Evolutionary conservation across 371 early-diverging fungal genomes (phyloP).

Genomic region (Mortierella sp.): DNA sequence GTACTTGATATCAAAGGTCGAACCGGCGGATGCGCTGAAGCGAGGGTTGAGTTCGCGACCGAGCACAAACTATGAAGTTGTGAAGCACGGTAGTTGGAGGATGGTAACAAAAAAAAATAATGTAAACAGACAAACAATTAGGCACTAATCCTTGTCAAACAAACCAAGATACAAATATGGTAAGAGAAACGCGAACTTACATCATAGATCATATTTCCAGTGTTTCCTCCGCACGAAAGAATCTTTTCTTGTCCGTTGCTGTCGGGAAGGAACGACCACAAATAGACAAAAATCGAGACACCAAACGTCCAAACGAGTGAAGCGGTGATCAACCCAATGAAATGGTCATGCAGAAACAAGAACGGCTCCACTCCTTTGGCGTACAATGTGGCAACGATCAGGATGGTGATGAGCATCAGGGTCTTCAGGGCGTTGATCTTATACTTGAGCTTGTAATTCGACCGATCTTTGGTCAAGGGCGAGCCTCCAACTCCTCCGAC

Average conservation of each 20-base stretch:
- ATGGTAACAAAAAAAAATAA: no score
- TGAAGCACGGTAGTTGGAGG: not conserved
- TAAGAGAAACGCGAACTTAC: no score
- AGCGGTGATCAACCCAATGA: conserved; percentile 75
- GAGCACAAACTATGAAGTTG: conserved; percentile 70
- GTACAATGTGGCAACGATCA: conserved; percentile 54
- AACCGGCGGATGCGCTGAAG: conserved; percentile 58
- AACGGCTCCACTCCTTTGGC: conserved; percentile 69
- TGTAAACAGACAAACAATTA: no score
- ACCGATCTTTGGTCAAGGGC: conserved; percentile 33
- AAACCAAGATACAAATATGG: no score
- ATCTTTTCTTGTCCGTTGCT: conserved; percentile 60
- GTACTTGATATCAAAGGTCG: conserved; percentile 89
- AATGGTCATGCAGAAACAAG: conserved; percentile 81
- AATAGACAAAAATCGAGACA: conserved; percentile 77
- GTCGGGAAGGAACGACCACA: conserved; percentile 75
- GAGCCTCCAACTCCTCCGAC: conserved; percentile 57
- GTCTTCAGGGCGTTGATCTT: conserved; percentile 63
- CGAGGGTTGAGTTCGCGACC: conserved; percentile 93
- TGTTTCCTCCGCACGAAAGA: conserved; percentile 90
- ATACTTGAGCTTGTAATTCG: conserved; percentile 54
- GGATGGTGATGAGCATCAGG: conserved; percentile 66
- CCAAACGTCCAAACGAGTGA: conserved; percentile 72
- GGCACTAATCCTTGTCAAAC: no score
- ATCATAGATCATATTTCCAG: conserved; percentile 90